Conservation (phyloP, 306 rosid genomes). For the Lupinus albus region DNA sequence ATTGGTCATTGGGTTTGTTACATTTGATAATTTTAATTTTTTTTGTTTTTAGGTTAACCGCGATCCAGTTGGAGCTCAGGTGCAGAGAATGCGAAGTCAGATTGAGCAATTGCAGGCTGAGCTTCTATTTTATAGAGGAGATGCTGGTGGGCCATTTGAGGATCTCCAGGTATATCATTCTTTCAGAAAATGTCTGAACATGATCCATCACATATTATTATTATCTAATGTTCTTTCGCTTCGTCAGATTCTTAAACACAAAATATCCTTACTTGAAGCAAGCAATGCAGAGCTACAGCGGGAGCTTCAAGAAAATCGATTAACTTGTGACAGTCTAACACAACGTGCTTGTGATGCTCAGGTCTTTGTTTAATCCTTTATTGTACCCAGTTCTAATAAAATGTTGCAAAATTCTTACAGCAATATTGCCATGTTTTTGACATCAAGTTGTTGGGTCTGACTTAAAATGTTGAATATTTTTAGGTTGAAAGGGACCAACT, state of each 20-base stretch:
- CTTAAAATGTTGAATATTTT: slow-evolving; percentile 31
- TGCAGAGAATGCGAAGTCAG: slow-evolving; percentile 81
- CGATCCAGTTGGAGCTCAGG: slow-evolving; percentile 81
- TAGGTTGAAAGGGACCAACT: slow-evolving; percentile 90
- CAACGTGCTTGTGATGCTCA: slow-evolving; percentile 50
- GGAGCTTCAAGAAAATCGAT: slow-evolving; percentile 59
- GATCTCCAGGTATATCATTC: slow-evolving; percentile 73
- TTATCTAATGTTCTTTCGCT: slow-evolving; percentile 25
- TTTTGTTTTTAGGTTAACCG: slow-evolving; percentile 71
- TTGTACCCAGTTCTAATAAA: slow-evolving; percentile 21
- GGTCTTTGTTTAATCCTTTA: slow-evolving; percentile 40
- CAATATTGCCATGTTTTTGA: slow-evolving; percentile 9
- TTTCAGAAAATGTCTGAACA: neutral
- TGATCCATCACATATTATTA: slow-evolving; percentile 22
- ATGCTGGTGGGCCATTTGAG: slow-evolving; percentile 70
- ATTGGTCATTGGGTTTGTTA: neutral
- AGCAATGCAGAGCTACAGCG: slow-evolving; percentile 73
- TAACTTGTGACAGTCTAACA: slow-evolving; percentile 43
- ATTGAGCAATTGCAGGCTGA: slow-evolving; percentile 91
- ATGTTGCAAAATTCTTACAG: slow-evolving; percentile 41
- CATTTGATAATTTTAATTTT: slow-evolving; percentile 14
- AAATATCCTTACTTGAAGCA: slow-evolving; percentile 87
- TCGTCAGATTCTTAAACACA: slow-evolving; percentile 79
- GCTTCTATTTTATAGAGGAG: slow-evolving; percentile 76
- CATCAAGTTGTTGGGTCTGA: slow-evolving; percentile 26